Evolutionary conservation across 192 early-diverging fungal species (phyloP), one percentile per base, ranked within the genome.

Genomic region (Entomortierella lignicola): DNA sequence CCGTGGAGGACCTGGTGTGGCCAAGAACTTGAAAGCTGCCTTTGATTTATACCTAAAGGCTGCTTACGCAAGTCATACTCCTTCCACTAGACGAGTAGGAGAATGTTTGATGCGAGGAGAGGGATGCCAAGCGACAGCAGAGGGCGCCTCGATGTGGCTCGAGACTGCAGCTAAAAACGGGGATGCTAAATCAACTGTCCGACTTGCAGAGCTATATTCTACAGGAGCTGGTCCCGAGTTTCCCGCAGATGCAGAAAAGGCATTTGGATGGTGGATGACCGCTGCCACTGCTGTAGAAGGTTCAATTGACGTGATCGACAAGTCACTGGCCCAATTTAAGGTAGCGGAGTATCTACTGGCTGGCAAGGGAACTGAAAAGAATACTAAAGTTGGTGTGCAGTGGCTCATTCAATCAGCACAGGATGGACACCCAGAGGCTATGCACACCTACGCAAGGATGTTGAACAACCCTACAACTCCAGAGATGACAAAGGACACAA

Each of bases 41-140:
- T 83, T 91, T 63, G 88, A 92, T 52, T 88, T 91, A 85, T 93
- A 89, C 69, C 52, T 75, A 26, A 79, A 84, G 27, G 64, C 90
- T 1, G 88, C 89, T 6, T 87, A 86, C 29, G 80, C 87, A 32
- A 84, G 83, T 29, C 88, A 92, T 42, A 79, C 75, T 0, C 34
- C 75, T 37, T 63, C 75, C 13, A 79, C 75, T 20, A 51, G 75
- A 21, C 60, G 75, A 15, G 75, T 79, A 1, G 75, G 75, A 8
- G 75, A 79, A 32, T 79, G 75, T 61, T 21, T 79, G 62, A 79
- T 79, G 75, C 61, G 62, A 2, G 75, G 75, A 1, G 75, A 79
- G 37, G 75, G 75, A 5, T 79, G 75, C 39, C 66, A 79, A 55
- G 75, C 75, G 5, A 79, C 75, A 0, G 75, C 75, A n/a, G 75